A percentile compares a stretch with the other conserved stretches of the same genome.
phyloP scores from a whole-genome alignment of 768 basidiomycete genomes.

The Pilatotrama ljubarskyi region DNA sequence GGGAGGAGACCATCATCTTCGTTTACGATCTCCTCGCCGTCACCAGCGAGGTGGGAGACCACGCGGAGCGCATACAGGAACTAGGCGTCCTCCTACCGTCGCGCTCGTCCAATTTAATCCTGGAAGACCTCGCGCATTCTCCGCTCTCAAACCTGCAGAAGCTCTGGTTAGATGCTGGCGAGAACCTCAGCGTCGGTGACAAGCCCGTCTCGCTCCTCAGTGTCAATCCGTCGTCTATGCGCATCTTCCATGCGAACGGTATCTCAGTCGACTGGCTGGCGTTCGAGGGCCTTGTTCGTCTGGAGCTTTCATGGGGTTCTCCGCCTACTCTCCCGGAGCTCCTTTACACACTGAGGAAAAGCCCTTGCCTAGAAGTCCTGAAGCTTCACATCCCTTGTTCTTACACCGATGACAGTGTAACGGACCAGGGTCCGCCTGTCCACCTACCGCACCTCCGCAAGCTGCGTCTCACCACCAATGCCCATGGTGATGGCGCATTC shows the following conservation, averaged over 20 bases:
- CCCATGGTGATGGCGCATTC: neutral
- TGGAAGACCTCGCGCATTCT: neutral
- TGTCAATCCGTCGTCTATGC: neutral
- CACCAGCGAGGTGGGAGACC: neutral
- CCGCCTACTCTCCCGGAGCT: neutral
- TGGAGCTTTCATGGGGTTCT: neutral
- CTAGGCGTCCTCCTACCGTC: neutral
- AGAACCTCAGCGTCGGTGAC: too few species aligned
- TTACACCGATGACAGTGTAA: neutral
- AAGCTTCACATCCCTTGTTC: neutral
- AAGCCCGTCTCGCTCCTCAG: neutral
- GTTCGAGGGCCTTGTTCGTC: neutral
- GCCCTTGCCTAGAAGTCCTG: neutral
- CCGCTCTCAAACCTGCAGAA: neutral
- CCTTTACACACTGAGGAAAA: constrained; percentile 1
- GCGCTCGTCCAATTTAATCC: neutral
- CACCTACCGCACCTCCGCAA: neutral
- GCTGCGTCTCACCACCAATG: neutral
- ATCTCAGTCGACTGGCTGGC: neutral
- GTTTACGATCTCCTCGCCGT: constrained; percentile 1
- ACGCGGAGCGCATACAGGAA: constrained; percentile 1
- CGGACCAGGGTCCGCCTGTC: neutral
- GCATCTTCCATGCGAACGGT: neutral
- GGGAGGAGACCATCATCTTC: neutral
- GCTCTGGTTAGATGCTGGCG: neutral